phyloP scores from a whole-genome alignment of 2,329 filamentous ascomycete species.

The Leptographium radiaticola region DNA sequence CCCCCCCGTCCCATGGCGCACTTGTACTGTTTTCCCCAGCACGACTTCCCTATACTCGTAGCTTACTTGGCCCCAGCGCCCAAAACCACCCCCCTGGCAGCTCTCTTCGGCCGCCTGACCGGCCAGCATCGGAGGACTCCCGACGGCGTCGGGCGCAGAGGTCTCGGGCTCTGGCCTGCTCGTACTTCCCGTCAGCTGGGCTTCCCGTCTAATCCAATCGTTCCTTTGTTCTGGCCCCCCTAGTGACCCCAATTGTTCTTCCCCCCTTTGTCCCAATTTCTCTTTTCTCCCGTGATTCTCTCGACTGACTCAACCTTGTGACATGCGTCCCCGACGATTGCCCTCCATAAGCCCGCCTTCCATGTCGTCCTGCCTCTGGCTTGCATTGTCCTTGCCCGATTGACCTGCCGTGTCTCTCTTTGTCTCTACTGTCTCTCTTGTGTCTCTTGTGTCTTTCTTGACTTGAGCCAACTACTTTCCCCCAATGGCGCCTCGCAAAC shows the following conservation, averaged over 20 bases:
- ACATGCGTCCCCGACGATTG: no score
- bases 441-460: background rate
- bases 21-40: background rate
- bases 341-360: no score
- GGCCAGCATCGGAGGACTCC: background rate
- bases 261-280: no score
- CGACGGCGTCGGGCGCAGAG: conserved; percentile 1
- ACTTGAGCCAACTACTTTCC: background rate
- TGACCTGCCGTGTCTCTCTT: background rate
- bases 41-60: background rate
- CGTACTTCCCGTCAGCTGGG: background rate
- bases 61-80: background rate
- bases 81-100: background rate
- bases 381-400: background rate
- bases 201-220: no score
- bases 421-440: background rate
- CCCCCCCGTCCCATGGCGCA: no score
- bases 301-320: no score
- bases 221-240: no score
- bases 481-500: background rate
- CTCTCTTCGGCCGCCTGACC: background rate
- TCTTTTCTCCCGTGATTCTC: no score
- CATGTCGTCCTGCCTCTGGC: background rate
- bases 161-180: background rate
- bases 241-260: no score